These are phyloP conservation scores for Lolium multiflorum DNA, from an alignment of 176 grass and related monocot genomes.

Conservation along the genomic window DNA sequence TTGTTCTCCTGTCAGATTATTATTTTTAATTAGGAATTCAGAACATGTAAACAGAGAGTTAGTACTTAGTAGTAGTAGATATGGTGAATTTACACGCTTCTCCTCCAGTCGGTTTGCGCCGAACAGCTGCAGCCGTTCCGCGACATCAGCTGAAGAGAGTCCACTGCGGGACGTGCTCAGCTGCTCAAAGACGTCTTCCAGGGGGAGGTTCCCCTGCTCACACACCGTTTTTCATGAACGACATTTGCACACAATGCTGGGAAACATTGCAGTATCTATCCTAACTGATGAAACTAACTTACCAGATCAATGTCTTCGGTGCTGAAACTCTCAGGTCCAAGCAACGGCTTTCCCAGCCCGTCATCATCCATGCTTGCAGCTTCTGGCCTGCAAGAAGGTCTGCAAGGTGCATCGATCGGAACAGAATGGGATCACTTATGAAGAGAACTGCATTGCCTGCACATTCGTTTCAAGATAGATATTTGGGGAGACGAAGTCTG, in stretches of 20 bases:
- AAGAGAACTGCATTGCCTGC: neutral
- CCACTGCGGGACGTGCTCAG: conserved; percentile 50
- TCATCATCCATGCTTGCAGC: conserved; percentile 56
- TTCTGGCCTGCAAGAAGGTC: neutral
- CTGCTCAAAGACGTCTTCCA: conserved; percentile 69
- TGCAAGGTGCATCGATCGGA: neutral
- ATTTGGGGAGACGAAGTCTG: neutral
- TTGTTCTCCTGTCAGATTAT: conserved; percentile 65
- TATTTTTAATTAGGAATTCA: neutral
- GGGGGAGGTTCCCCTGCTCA: conserved; percentile 57
- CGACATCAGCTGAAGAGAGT: conserved; percentile 64
- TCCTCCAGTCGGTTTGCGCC: conserved; percentile 78
- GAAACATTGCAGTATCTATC: neutral
- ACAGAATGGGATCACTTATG: neutral
- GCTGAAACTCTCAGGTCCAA: conserved; percentile 55
- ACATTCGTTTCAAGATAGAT: neutral
- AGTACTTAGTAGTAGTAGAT: neutral
- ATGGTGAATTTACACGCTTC: conserved; percentile 59
- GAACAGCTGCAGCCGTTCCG: conserved; percentile 63
- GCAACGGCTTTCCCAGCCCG: conserved; percentile 49
- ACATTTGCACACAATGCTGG: neutral
- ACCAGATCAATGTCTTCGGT: conserved; percentile 68
- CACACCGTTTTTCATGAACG: neutral
- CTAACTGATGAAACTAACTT: conserved; percentile 25
- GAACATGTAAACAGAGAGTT: neutral